Evolutionary conservation across 352 stramenopile genomes (phyloP).

Genomic region (Pseudoperonospora humuli): DNA sequence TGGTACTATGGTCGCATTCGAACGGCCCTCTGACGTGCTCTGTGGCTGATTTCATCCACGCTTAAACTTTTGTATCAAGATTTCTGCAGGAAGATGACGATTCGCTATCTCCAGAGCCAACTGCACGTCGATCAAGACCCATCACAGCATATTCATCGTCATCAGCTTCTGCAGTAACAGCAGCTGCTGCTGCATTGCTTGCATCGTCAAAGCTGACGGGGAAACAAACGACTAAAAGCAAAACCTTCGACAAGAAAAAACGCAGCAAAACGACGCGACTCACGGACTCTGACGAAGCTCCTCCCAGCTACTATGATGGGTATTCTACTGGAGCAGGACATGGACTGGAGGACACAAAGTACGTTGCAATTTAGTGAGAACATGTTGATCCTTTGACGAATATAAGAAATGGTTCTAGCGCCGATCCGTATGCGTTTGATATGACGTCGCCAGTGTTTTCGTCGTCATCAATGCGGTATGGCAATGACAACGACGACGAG

Average conservation of each 20-base stretch:
- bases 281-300: too few species aligned
- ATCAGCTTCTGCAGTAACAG: slow-evolving; percentile 34
- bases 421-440: slow-evolving; percentile 73
- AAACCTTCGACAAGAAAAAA: slow-evolving; percentile 26
- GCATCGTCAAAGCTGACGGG: slow-evolving; percentile 37
- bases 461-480: slow-evolving; percentile 19
- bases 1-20: too few species aligned
- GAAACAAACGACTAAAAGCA: slow-evolving; percentile 20
- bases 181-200: slow-evolving; percentile 41
- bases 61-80: neutral
- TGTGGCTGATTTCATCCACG: too few species aligned
- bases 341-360: too few species aligned
- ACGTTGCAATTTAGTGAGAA: too few species aligned
- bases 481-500: too few species aligned
- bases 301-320: too few species aligned
- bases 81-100: neutral
- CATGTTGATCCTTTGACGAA: too few species aligned
- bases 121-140: slow-evolving; percentile 6
- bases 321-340: too few species aligned
- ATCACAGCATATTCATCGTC: slow-evolving; percentile 5
- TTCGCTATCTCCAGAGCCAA: slow-evolving; percentile 27
- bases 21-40: too few species aligned
- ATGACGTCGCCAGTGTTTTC: slow-evolving; percentile 26
- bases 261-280: too few species aligned
- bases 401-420: slow-evolving; percentile 26